Percentiles rank a stretch among this genome's conserved stretches.
Evolutionary conservation across 768 basidiomycete species (phyloP).

Genomic region (Artomyces pyxidatus): DNA sequence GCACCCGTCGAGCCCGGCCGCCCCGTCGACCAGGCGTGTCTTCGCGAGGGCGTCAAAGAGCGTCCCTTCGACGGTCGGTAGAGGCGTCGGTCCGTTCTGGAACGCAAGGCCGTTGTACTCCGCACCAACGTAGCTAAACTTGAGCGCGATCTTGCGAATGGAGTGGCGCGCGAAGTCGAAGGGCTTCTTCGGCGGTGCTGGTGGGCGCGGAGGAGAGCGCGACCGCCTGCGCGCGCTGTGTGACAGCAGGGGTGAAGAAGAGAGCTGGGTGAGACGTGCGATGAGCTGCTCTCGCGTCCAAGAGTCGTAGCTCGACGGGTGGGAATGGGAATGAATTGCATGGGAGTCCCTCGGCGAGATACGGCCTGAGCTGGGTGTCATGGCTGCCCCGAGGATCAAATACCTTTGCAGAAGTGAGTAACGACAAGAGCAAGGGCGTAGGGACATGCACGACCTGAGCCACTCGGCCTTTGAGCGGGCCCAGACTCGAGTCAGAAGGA

Average conservation of each 20-base stretch:
- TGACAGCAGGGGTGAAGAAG: slow-evolving; percentile 13
- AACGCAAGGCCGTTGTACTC: slow-evolving; percentile 87
- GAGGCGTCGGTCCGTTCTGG: slow-evolving; percentile 59
- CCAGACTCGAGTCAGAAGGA: no score
- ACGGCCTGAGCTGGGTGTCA: no score
- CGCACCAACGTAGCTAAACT: slow-evolving; percentile 89
- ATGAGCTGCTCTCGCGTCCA: slow-evolving; percentile 70
- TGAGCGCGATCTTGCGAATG: slow-evolving; percentile 85
- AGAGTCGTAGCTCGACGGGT: slow-evolving; percentile 33
- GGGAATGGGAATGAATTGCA: no score
- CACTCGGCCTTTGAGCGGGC: no score
- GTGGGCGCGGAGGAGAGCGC: slow-evolving; percentile 4
- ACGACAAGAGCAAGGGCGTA: no score
- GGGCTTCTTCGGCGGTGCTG: slow-evolving; percentile 24
- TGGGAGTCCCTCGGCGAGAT: no score
- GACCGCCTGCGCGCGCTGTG: not conserved
- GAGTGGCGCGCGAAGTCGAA: slow-evolving; percentile 67
- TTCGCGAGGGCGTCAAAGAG: slow-evolving; percentile 75
- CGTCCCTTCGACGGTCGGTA: slow-evolving; percentile 89
- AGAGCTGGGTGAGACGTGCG: slow-evolving; percentile 51
- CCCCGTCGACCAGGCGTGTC: slow-evolving; percentile 67
- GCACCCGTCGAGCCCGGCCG: slow-evolving; percentile 73
- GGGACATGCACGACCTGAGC: no score
- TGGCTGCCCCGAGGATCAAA: no score
- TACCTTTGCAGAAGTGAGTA: no score